Evolutionary conservation across 2,329 filamentous ascomycete species (phyloP).

Genomic region (Ophiostoma ips): DNA sequence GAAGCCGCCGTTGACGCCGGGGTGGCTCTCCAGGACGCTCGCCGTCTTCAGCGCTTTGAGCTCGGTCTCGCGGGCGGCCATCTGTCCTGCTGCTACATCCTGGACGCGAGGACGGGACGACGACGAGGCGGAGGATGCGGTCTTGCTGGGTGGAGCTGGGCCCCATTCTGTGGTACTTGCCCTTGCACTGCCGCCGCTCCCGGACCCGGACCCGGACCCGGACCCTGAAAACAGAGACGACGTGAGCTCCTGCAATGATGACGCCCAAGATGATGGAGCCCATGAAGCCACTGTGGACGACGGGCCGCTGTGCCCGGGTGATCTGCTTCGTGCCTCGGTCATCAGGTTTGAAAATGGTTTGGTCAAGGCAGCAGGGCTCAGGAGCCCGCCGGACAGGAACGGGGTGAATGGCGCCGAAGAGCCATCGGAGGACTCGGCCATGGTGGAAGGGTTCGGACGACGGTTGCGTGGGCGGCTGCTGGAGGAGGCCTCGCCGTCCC

Average conservation of each 20-base stretch:
- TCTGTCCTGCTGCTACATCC: constrained; percentile 37
- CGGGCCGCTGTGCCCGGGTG: background rate
- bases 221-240: constrained; percentile 25
- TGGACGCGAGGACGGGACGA: constrained; percentile 23
- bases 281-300: constrained; percentile 26
- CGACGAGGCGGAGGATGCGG: background rate
- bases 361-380: constrained; percentile 1
- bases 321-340: background rate
- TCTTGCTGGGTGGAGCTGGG: constrained; percentile 29
- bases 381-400: constrained; percentile 9
- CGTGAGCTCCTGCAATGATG: constrained; percentile 40
- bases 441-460: constrained; percentile 20
- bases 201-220: no score
- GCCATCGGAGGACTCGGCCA: constrained; percentile 15
- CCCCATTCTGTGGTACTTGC: constrained; percentile 31
- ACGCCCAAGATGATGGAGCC: constrained; percentile 40
- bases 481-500: constrained; percentile 26
- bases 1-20: constrained; percentile 43
- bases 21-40: constrained; percentile 46
- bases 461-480: constrained; percentile 38
- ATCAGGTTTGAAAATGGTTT: background rate
- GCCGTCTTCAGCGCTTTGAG: constrained; percentile 43
- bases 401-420: constrained; percentile 16
- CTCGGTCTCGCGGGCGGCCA: constrained; percentile 38
- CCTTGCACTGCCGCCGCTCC: constrained; percentile 19